Conservation (phyloP, 2,329 filamentous ascomycete genomes). For the Trichoderma citrinoviride region DNA sequence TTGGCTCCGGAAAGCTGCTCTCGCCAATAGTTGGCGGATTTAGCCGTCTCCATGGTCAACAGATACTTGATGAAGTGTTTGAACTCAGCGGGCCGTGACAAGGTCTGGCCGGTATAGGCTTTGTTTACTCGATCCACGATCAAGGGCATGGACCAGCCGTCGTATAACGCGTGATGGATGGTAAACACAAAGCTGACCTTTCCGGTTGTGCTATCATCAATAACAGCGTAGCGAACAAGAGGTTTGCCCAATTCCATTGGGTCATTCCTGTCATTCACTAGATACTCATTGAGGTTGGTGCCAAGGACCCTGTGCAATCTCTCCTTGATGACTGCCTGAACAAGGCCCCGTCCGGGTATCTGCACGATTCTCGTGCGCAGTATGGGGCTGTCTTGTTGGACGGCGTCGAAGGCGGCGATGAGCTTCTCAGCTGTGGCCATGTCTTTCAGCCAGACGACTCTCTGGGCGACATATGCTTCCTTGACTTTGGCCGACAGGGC, state of each 20-base stretch:
- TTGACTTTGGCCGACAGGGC: slow-evolving; percentile 50
- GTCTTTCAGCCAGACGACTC: slow-evolving; percentile 43
- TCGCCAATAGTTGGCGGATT: slow-evolving; percentile 47
- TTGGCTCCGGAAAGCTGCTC: slow-evolving; percentile 45
- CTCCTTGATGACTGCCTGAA: slow-evolving; percentile 47
- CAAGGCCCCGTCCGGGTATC: slow-evolving; percentile 41
- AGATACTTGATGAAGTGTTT: slow-evolving; percentile 52
- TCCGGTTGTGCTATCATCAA: slow-evolving; percentile 33
- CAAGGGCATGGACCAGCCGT: slow-evolving; percentile 55
- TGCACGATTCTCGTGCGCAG: slow-evolving; percentile 51
- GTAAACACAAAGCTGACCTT: slow-evolving; percentile 49
- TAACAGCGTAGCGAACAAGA: slow-evolving; percentile 46
- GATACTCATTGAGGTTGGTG: slow-evolving; percentile 39
- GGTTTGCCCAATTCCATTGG: slow-evolving; percentile 46
- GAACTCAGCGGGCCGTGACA: slow-evolving; percentile 42
- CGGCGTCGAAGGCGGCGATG: slow-evolving; percentile 43
- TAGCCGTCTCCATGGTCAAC: slow-evolving; percentile 36
- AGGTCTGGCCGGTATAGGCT: slow-evolving; percentile 38
- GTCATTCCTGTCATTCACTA: slow-evolving; percentile 41
- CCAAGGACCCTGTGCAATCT: slow-evolving; percentile 38
- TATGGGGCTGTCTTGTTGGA: slow-evolving; percentile 40
- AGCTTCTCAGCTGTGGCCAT: slow-evolving; percentile 38
- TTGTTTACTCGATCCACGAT: slow-evolving; percentile 49
- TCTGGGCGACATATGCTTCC: slow-evolving; percentile 53
- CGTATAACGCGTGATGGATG: slow-evolving; percentile 56